These are phyloP conservation scores for Talaromyces sp. DNA, from an alignment of 2,329 filamentous ascomycete genomes.

Conservation along the genomic window DNA sequence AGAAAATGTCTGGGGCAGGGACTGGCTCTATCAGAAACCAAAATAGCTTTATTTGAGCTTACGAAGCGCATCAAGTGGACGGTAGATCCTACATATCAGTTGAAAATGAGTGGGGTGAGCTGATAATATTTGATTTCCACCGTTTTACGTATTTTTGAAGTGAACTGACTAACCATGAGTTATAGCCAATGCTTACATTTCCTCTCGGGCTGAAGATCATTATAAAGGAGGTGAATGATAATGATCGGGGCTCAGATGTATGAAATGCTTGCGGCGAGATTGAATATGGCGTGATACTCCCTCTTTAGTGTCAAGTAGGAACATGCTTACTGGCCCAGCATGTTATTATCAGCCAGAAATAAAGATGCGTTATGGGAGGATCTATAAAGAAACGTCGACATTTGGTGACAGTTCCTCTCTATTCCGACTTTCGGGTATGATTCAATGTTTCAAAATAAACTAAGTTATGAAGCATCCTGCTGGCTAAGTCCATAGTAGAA, in stretches of 20 bases:
- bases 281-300: neutral
- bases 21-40: neutral
- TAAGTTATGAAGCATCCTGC: neutral
- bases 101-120: neutral
- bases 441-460: neutral
- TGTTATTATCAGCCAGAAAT: neutral
- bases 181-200: neutral
- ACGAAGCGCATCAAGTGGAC: neutral
- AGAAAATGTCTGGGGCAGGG: neutral
- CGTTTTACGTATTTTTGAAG: neutral
- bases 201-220: neutral
- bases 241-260: neutral
- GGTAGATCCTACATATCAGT: neutral
- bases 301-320: neutral
- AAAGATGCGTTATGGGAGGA: too few relatives aligned
- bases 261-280: neutral
- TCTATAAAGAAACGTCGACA: too few relatives aligned
- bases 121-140: neutral
- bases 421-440: too few relatives aligned
- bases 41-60: neutral
- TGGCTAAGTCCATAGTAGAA: neutral
- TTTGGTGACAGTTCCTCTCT: too few relatives aligned
- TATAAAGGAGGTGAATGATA: neutral
- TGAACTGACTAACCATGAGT: neutral
- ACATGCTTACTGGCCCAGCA: neutral